Evolutionary conservation across 2,329 filamentous ascomycete genomes (phyloP).

Genomic region (Aspergillus tubingensis): DNA sequence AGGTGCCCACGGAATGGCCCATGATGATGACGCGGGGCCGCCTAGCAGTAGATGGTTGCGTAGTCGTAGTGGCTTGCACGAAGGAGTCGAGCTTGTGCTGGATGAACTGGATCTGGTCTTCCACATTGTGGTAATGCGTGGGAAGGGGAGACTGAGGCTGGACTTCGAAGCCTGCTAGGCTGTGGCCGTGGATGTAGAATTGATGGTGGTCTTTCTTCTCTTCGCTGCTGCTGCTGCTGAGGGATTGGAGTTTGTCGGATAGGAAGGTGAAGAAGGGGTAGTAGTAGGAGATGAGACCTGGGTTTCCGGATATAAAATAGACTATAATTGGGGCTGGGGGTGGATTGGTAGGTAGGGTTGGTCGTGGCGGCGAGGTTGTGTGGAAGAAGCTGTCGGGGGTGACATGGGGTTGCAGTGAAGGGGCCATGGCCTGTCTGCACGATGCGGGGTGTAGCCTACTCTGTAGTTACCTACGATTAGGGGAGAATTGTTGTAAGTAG

Average conservation of each 20-base stretch:
- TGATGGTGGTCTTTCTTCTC: not conserved
- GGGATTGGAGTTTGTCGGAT: constrained; percentile 22
- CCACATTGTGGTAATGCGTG: constrained; percentile 39
- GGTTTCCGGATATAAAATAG: constrained; percentile 55
- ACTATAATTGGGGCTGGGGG: constrained; percentile 29
- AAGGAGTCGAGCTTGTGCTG: constrained; percentile 46
- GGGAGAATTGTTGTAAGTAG: not conserved
- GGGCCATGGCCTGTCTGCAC: not conserved
- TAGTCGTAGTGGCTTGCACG: constrained; percentile 22
- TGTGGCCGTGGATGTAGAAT: constrained; percentile 38
- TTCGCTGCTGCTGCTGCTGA: not conserved
- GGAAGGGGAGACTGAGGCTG: too few species aligned
- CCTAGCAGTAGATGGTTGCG: not conserved
- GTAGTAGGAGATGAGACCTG: constrained; percentile 54
- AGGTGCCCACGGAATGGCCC: constrained; percentile 74
- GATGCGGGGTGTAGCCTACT: not conserved
- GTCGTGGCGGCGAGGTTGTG: constrained; percentile 13
- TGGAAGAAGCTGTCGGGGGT: constrained; percentile 35
- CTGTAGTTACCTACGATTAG: not conserved
- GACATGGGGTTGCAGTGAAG: constrained; percentile 23
- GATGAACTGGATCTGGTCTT: constrained; percentile 54
- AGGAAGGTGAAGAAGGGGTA: constrained; percentile 46
- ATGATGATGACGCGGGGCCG: constrained; percentile 60
- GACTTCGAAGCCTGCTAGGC: constrained; percentile 39
- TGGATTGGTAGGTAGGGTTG: not conserved